Evolutionary conservation across 352 stramenopile species (phyloP).

Genomic region (Peronospora farinosa): DNA sequence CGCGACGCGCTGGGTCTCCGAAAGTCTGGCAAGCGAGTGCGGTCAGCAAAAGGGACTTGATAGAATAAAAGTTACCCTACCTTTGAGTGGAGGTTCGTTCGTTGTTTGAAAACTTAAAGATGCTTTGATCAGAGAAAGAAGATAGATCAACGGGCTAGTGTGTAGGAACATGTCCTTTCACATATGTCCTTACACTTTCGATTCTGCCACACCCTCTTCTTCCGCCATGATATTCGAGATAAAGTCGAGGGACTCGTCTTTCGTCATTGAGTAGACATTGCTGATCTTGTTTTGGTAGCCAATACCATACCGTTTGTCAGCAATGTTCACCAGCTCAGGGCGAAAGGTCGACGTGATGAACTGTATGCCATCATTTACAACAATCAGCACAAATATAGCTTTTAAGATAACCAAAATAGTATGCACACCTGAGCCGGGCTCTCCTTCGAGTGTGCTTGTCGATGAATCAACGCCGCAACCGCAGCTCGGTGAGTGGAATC

Average conservation of each 20-base stretch:
- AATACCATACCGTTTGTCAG: constrained; percentile 97
- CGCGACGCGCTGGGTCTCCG: constrained; percentile 59
- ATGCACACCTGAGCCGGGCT: constrained; percentile 91
- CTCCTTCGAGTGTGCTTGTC: constrained; percentile 91
- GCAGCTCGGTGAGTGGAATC: constrained; percentile 96
- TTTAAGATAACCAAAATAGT: not conserved
- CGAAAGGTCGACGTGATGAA: constrained; percentile 99
- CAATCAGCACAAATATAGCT: constrained; percentile 2
- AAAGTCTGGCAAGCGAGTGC: constrained; percentile 64
- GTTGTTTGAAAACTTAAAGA: constrained; percentile 16
- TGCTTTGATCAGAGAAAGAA: constrained; percentile 11
- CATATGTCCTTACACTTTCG: constrained; percentile 10
- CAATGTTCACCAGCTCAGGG: constrained; percentile 96
- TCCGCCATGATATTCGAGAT: constrained; percentile 90
- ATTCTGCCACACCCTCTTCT: constrained; percentile 63
- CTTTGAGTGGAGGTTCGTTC: constrained; percentile 3
- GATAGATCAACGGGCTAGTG: not conserved
- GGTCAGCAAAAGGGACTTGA: constrained; percentile 20
- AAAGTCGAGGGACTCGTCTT: constrained; percentile 96
- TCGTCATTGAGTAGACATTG: constrained; percentile 90
- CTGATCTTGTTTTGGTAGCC: constrained; percentile 98
- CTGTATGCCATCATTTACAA: constrained; percentile 16
- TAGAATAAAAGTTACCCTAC: constrained; percentile 17
- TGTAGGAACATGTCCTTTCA: not conserved
- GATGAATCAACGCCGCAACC: constrained; percentile 95